Percentiles rank a stretch among this genome's conserved stretches.
Conservation (phyloP, 352 stramenopile species). For the Pythium dissimile region DNA sequence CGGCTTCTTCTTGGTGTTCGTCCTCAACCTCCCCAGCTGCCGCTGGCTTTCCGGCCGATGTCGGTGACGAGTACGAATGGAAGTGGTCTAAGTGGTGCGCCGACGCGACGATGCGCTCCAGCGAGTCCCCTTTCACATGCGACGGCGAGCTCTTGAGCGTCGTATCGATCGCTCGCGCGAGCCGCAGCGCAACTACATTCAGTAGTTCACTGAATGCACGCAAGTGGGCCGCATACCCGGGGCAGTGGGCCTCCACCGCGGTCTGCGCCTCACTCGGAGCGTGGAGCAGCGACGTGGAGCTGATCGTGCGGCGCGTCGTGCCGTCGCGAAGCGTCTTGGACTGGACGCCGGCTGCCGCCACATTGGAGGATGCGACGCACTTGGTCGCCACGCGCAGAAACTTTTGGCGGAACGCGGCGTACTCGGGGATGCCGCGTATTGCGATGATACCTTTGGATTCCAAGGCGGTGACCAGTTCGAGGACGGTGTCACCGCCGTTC, state of each 20-base stretch:
- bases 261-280: conserved; percentile 9
- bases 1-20: not conserved
- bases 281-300: conserved; percentile 16
- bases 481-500: conserved; percentile 3
- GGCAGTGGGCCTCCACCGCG: not conserved
- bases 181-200: conserved; percentile 3
- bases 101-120: conserved; percentile 13
- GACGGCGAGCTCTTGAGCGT: conserved; percentile 1
- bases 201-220: conserved; percentile 17
- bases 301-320: conserved; percentile 24
- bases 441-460: conserved; percentile 18
- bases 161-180: conserved; percentile 16
- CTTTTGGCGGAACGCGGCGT: conserved; percentile 5
- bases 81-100: conserved; percentile 28
- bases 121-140: not conserved
- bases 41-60: not conserved
- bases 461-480: conserved; percentile 13
- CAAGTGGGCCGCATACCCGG: conserved; percentile 11
- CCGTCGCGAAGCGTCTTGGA: conserved; percentile 22
- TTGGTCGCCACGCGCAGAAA: conserved; percentile 13
- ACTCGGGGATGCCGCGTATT: conserved; percentile 20
- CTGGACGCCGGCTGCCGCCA: conserved; percentile 3
- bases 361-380: conserved; percentile 7
- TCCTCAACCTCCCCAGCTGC: not conserved
- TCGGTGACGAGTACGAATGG: conserved; percentile 24